A percentile compares a stretch with the other conserved stretches of the same genome.
Conservation (phyloP, 129 eudicot species). For the Helianthus annuus region HanXRQr2.0-SUNRISE NC_035441.2:109601179-109601678, state of each 20-base stretch:
- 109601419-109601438: constrained; percentile 93
- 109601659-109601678: constrained; percentile 98
- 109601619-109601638: neutral
- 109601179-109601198: constrained; percentile 60
- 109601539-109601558: constrained; percentile 99
- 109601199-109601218: constrained; percentile 50
- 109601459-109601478: constrained; percentile 77
- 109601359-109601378: constrained; percentile 42
- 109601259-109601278: constrained; percentile 76
- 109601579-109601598: constrained; percentile 60
- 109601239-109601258: constrained; percentile 71
- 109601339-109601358: constrained; percentile 28
- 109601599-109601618: neutral
- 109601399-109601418: constrained; percentile 69
- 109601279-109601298: constrained; percentile 91
- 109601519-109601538: constrained; percentile 85
- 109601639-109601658: constrained; percentile 55
- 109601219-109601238: constrained; percentile 60
- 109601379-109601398: constrained; percentile 55
- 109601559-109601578: constrained; percentile 98
- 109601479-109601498: constrained; percentile 90
- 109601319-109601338: constrained; percentile 37
- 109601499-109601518: constrained; percentile 86
- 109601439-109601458: constrained; percentile 83
- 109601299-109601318: constrained; percentile 53